Evolutionary conservation across 352 stramenopile species (phyloP).

Genomic region (Phytopythium montanum): DNA sequence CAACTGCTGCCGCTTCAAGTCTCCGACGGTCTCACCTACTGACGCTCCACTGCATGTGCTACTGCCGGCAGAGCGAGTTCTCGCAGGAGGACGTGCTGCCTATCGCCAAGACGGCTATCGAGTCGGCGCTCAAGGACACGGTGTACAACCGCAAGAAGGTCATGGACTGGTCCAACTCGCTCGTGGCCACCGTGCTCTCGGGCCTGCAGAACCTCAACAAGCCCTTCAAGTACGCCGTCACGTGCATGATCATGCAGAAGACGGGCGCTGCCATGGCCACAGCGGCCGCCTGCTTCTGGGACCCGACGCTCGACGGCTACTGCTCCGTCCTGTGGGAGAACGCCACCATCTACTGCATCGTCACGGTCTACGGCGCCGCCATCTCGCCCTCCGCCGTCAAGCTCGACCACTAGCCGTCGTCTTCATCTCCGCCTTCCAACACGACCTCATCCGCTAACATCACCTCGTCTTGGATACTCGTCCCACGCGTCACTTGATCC

Average conservation of each 20-base stretch:
- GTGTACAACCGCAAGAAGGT: conserved; percentile 88
- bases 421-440: conserved; percentile 1
- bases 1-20: background rate
- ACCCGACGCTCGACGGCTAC: conserved; percentile 69
- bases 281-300: conserved; percentile 72
- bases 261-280: conserved; percentile 70
- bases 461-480: background rate
- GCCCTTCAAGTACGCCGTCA: conserved; percentile 84
- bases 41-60: background rate
- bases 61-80: conserved; percentile 56
- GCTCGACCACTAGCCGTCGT: conserved; percentile 41
- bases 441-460: background rate
- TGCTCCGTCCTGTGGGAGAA: conserved; percentile 86
- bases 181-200: conserved; percentile 75
- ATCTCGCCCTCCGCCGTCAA: conserved; percentile 80
- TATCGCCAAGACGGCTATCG: conserved; percentile 76
- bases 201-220: conserved; percentile 86
- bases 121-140: conserved; percentile 70
- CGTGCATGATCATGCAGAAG: conserved; percentile 86
- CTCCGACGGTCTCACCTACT: background rate
- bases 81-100: conserved; percentile 74
- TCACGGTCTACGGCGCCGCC: conserved; percentile 75
- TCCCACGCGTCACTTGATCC: conserved; percentile 9
- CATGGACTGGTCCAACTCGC: conserved; percentile 80
- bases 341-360: conserved; percentile 81